These are phyloP conservation scores for Nannochloris sp. DNA, from an alignment of 139 green algal species.

Conservation along the genomic window DNA sequence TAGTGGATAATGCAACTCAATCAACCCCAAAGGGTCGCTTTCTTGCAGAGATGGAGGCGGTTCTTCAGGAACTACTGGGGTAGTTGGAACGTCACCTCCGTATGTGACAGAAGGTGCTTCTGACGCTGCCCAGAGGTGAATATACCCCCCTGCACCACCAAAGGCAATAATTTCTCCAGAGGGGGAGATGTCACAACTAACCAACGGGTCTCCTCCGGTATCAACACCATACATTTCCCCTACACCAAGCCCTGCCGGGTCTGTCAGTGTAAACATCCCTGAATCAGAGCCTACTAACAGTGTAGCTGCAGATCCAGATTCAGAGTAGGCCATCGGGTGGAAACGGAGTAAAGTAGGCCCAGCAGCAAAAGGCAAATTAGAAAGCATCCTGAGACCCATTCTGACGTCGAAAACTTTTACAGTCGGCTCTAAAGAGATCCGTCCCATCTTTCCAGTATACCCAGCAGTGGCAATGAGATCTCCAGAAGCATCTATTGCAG, in stretches of 20 bases:
- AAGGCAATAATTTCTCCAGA: slow-evolving; percentile 67
- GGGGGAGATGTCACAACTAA: slow-evolving; percentile 22
- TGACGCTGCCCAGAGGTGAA: slow-evolving; percentile 66
- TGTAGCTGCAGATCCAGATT: too few relatives aligned
- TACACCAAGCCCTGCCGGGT: slow-evolving; percentile 21
- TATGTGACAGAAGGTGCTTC: not conserved
- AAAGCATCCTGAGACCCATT: slow-evolving; percentile 37
- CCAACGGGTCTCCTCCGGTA: slow-evolving; percentile 49
- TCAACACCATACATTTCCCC: slow-evolving; percentile 27
- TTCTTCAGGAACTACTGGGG: not conserved
- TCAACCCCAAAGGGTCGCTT: slow-evolving; percentile 4
- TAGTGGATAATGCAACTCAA: slow-evolving; percentile 13
- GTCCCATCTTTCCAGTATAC: slow-evolving; percentile 10
- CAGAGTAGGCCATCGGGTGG: slow-evolving; percentile 57
- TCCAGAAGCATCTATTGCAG: slow-evolving; percentile 39
- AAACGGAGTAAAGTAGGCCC: slow-evolving; percentile 46
- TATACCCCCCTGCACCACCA: slow-evolving; percentile 60
- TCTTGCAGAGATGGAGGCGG: not conserved
- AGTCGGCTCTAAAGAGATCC: slow-evolving; percentile 8
- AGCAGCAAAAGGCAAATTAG: slow-evolving; percentile 42
- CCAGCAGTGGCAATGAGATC: slow-evolving; percentile 55
- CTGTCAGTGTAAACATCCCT: slow-evolving; percentile 54
- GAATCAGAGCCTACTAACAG: slow-evolving; percentile 51
- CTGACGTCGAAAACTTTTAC: slow-evolving; percentile 57
- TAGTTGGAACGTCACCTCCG: not conserved